Conservation (phyloP, 176 grass and related monocot species). For the Carex kokanica region DNA sequence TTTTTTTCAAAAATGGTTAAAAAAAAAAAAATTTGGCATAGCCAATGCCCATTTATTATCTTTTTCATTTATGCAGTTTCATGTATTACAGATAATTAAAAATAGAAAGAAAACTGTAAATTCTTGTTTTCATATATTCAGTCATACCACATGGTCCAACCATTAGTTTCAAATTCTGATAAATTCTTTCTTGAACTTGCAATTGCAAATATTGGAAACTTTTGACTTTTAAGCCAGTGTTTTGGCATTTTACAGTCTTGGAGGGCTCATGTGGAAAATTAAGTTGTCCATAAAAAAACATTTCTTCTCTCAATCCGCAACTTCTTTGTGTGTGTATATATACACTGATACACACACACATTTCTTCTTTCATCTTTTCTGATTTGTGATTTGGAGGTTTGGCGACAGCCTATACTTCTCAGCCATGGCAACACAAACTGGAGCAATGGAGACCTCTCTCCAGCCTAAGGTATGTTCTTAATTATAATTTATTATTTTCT, state of each 20-base stretch:
- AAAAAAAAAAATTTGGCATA: too few relatives aligned
- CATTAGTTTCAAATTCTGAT: not conserved
- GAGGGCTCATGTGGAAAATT: not conserved
- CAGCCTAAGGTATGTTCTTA: conserved; percentile 16
- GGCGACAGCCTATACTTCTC: not conserved
- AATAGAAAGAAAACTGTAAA: not conserved
- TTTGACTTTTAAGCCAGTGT: not conserved
- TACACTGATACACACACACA: not conserved
- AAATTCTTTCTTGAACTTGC: not conserved
- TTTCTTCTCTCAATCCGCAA: not conserved
- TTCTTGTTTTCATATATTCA: not conserved
- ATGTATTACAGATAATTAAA: not conserved
- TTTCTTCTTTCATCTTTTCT: conserved; percentile 13
- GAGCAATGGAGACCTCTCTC: conserved; percentile 5
- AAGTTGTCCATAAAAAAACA: not conserved
- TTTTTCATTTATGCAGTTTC: not conserved
- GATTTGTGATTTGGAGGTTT: not conserved
- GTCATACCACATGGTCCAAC: not conserved
- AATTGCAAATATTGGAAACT: not conserved
- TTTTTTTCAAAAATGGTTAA: too few relatives aligned
- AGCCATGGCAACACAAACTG: conserved; percentile 18
- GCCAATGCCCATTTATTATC: not conserved
- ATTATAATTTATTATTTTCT: not conserved
- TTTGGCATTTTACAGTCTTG: not conserved
- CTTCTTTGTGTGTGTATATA: not conserved